phyloP scores from a whole-genome alignment of 768 basidiomycete genomes.

The Lactarius deliciosus region DNA sequence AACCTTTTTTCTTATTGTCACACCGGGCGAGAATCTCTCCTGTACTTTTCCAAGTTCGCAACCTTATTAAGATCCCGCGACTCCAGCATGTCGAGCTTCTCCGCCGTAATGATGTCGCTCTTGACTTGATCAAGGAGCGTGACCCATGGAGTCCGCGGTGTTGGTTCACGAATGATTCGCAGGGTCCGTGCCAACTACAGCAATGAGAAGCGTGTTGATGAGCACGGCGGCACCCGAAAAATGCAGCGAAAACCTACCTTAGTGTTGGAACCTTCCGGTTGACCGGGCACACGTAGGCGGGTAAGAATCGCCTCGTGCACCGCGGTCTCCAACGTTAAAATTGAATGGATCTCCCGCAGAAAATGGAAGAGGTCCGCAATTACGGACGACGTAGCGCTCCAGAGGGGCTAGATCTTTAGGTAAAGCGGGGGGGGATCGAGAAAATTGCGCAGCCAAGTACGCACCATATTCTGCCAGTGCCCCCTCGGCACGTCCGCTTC shows the following conservation, averaged over 20 bases:
- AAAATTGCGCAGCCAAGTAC: conserved; percentile 12
- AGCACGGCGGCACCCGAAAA: conserved; percentile 4
- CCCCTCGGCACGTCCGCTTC: conserved; percentile 49
- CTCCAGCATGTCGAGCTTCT: conserved; percentile 62
- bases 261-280: conserved; percentile 42
- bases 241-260: conserved; percentile 10
- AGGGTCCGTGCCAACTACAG: conserved; percentile 57
- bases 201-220: conserved; percentile 2
- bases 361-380: conserved; percentile 67
- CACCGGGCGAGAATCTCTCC: conserved; percentile 15
- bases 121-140: conserved; percentile 55
- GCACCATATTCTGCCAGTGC: conserved; percentile 31
- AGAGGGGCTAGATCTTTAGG: conserved; percentile 45
- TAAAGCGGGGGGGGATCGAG: neutral
- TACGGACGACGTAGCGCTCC: conserved; percentile 56
- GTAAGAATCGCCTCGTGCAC: conserved; percentile 50
- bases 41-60: conserved; percentile 12
- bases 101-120: conserved; percentile 65
- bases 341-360: conserved; percentile 52
- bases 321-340: conserved; percentile 54
- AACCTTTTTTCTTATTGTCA: conserved; percentile 8
- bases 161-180: conserved; percentile 51
- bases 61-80: conserved; percentile 10
- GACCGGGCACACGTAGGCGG: conserved; percentile 46
- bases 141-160: conserved; percentile 45